Conservation (phyloP, 2,329 filamentous ascomycete species). For the Fusarium abutilonis region DNA sequence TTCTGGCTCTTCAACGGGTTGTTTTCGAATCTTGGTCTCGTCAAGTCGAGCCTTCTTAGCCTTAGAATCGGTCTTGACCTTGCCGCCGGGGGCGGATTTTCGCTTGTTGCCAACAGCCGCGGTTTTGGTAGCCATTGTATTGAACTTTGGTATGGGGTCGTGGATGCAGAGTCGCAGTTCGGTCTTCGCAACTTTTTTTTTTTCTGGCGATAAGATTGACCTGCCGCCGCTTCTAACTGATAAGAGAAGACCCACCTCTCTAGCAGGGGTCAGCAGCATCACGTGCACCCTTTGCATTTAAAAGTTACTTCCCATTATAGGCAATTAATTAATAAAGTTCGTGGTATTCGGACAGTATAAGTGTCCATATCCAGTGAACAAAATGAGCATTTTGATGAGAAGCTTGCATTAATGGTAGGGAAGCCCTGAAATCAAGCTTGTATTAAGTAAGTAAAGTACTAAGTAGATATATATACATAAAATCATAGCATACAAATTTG, state of each 20-base stretch:
- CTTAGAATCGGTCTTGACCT: slow-evolving; percentile 55
- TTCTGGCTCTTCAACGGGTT: slow-evolving; percentile 54
- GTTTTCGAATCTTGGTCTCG: slow-evolving; percentile 47
- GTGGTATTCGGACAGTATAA: no score
- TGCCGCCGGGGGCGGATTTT: slow-evolving; percentile 60
- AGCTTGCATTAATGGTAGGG: no score
- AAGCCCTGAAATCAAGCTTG: no score
- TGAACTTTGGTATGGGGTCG: slow-evolving; percentile 22
- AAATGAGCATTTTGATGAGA: no score
- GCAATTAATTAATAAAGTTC: no score
- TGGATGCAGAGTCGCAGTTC: slow-evolving; percentile 37
- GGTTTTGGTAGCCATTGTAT: slow-evolving; percentile 60
- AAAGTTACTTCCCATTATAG: not conserved
- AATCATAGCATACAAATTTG: no score
- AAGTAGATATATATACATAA: no score
- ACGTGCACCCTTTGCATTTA: slow-evolving; percentile 12
- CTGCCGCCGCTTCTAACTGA: slow-evolving; percentile 25
- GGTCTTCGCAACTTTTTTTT: slow-evolving; percentile 42
- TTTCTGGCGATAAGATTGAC: slow-evolving; percentile 40
- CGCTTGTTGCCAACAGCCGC: slow-evolving; percentile 63
- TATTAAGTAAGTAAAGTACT: no score
- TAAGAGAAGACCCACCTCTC: slow-evolving; percentile 25
- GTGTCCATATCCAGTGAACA: no score
- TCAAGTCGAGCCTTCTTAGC: slow-evolving; percentile 64
- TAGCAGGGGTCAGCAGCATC: not conserved